Evolutionary conservation across 768 basidiomycete species (phyloP), one percentile per base, ranked within the genome.

Genomic region (Auricularia sp.): DNA sequence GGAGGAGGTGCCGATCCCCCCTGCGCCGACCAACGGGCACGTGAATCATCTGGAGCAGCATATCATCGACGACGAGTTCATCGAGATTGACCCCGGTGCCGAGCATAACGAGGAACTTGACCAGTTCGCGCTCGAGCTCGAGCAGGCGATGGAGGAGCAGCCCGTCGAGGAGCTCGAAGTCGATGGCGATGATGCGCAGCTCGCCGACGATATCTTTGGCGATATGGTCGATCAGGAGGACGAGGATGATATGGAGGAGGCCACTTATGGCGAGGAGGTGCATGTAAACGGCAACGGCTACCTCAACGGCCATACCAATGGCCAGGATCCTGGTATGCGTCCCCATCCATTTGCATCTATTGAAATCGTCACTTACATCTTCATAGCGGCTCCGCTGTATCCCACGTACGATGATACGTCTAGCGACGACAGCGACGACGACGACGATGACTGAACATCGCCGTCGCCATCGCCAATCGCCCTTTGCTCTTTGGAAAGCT

Each of bases 351-450:
- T 29, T 29, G 29, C 39, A 42, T 4, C 8, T 2, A 7, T 7
- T 42, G 8, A 7, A 14, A 4, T 0, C 39, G 3, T 18, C 47
- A 51, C 18, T 18, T 10, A 18, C 11, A 3, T 14, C 47, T 8
- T 10, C 18, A 18, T 18, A 51, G 47, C 47, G 5, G 47, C 47
- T 14, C 39, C 39, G 39, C 39, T 42, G 6, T 51, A 51, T 21
- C 47, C 47, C 18, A 21, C 21, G 10, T 51, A 83, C 61, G 83
- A 81, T 47, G 82, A 79, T 64, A 79, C 79, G 18, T 80, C 80
- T 8, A 84, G 82, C 66, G 79, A 83, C 34, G 83, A 84, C 2
- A 83, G 79, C 68, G 83, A 84, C 65, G 81, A 82, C 61, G 79
- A 83, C 66, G 82, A 70, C 51, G 62, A 34, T n/a, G 14, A 42